These are phyloP conservation scores for Saksenaea vasiformis DNA, from an alignment of 371 early-diverging fungal genomes.

Conservation along the genomic window DNA sequence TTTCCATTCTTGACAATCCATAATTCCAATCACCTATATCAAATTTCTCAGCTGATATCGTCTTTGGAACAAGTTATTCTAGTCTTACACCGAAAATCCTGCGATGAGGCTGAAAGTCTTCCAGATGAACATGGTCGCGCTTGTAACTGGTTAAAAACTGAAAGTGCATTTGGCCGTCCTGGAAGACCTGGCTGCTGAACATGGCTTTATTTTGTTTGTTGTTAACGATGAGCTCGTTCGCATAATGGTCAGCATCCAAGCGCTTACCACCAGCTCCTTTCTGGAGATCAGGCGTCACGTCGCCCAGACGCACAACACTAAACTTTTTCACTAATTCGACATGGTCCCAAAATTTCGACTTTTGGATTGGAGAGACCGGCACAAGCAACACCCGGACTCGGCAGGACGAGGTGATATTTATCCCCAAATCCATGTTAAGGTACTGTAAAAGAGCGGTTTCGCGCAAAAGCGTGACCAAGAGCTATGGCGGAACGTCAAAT, in stretches of 20 bases:
- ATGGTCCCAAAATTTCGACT: constrained; percentile 66
- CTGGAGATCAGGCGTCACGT: constrained; percentile 61
- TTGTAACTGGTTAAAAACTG: constrained; percentile 73
- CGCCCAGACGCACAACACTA: constrained; percentile 53
- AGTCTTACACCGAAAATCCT: constrained; percentile 73
- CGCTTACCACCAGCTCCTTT: constrained; percentile 49
- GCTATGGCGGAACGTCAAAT: neutral
- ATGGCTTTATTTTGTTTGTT: constrained; percentile 29
- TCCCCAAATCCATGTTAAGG: constrained; percentile 43
- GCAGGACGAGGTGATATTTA: constrained; percentile 60
- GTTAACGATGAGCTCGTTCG: neutral
- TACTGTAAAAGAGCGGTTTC: neutral
- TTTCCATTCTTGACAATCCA: constrained; percentile 79
- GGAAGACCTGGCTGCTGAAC: constrained; percentile 62
- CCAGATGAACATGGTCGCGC: constrained; percentile 61
- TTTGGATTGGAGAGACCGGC: constrained; percentile 73
- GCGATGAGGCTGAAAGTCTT: constrained; percentile 79
- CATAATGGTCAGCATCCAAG: neutral
- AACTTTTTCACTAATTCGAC: constrained; percentile 65
- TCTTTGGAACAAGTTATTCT: neutral
- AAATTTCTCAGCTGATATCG: neutral
- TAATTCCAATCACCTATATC: constrained; percentile 78
- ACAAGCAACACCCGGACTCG: constrained; percentile 73
- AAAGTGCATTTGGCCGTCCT: constrained; percentile 79
- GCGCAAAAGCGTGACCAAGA: neutral